Evolutionary conservation across 805 yeast genomes (phyloP).

Genomic region (Hanseniaspora hatyaiensis): DNA sequence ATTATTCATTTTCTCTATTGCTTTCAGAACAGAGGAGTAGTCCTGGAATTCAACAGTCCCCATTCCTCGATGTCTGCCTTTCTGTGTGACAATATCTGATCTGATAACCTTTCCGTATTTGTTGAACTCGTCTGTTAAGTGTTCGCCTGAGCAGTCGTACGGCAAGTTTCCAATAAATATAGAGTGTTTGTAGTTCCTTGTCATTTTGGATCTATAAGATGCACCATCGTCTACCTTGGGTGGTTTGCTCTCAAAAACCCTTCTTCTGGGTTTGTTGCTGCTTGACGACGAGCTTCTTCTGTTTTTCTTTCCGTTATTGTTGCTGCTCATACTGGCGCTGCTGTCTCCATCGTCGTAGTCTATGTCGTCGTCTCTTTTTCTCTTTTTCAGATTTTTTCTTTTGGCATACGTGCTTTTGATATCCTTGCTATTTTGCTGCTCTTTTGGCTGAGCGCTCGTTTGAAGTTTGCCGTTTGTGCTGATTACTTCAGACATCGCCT

Average conservation of each 20-base stretch:
- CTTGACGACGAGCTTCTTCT: conserved; percentile 15
- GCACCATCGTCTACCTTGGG: conserved; percentile 18
- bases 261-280: background rate
- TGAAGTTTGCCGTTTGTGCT: conserved; percentile 18
- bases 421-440: conserved; percentile 4
- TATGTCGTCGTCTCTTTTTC: conserved; percentile 24
- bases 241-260: conserved; percentile 17
- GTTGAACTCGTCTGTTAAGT: conserved; percentile 49
- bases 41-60: conserved; percentile 75
- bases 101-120: conserved; percentile 54
- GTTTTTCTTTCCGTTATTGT: conserved; percentile 21
- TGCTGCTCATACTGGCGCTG: too few species aligned
- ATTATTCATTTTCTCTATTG: conserved; percentile 60
- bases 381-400: background rate
- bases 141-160: conserved; percentile 47
- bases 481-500: conserved; percentile 11
- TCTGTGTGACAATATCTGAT: conserved; percentile 70
- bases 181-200: conserved; percentile 56
- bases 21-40: conserved; percentile 53
- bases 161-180: conserved; percentile 67
- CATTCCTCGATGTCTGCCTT: conserved; percentile 80
- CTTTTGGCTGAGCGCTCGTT: conserved; percentile 14
- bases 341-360: conserved; percentile 20
- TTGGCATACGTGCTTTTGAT: background rate
- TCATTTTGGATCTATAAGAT: conserved; percentile 32